Evolutionary conservation across 2,329 filamentous ascomycete species (phyloP), one percentile per base, ranked within the genome.

Genomic region (Aspergillus puulaauensis): DNA sequence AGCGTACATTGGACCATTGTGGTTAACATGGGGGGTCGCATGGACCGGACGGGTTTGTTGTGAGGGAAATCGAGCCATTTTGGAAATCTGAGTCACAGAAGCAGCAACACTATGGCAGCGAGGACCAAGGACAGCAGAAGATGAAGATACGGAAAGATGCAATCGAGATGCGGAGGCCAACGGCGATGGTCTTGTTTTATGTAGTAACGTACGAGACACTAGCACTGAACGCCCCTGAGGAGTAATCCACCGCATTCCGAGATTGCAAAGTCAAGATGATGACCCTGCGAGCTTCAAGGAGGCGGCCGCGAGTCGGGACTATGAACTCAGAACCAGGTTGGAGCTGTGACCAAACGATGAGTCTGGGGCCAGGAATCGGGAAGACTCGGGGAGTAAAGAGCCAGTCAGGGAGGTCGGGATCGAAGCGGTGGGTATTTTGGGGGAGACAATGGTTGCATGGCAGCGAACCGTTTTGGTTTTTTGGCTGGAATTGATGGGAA

Each of bases 241-340:
- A 67, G 59, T 65, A 64, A 64, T 67, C 68, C 68, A 70, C 61
- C 64, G 62, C 68, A 71, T 72, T 62, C 69, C 79, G 66, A 81
- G 79, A 60, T 83, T 82, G 60, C 89, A 91, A 70, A 86, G 84
- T 59, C 39, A 50, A 43, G 54, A 43, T 37, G 56, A 51, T 31
- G 40, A 44, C 33, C 50, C 60, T 53, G 61, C 58, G 59, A 64
- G 64, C 56, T 63, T 61, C 57, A 57, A 61, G 54, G 57, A 64
- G 58, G 63, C 55, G 43, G 61, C 57, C 56, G 62, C 49, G 50
- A 65, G 35, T 37, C 35, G 35, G 50, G 54, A 58, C 60, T 60
- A 66, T 63, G 61, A 62, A 55, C 45, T 37, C 24, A 35, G 53
- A 54, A 61, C 53, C 49, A 59, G 52, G 52, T 43, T 54, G 48